Base-by-base conservation (phyloP, 345 rosid genomes). In the Nasturtium officinale region DNA sequence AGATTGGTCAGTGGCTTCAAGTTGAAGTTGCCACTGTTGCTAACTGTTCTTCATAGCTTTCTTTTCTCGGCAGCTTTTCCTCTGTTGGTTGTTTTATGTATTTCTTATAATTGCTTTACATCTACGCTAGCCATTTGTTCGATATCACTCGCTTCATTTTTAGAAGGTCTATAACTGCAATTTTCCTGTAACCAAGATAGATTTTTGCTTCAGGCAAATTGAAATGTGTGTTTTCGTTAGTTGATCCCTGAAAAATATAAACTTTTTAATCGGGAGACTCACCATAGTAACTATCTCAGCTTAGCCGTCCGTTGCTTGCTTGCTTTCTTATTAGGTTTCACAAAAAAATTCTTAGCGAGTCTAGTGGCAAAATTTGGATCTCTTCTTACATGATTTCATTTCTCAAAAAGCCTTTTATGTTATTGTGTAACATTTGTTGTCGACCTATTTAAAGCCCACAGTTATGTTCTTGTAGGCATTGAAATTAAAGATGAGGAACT, bases 401-500 rank as follows among this genome's bases (percentile, higher is more conserved):
- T 37, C 37, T 67, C 32, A 65, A 25, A 51, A n/a, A 40, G n/a
- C n/a, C 9, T 21, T 23, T 9, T 0, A 8, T 37, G 18, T 33
- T 48, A 13, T 61, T 60, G 63, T 61, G 66, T 43, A 40, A 4
- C 8, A 18, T 64, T 78, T n/a, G 63, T 76, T 70, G 71, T 69
- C 74, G 62, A 55, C 71, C 78, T 80, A 81, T 78, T 17, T 78
- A 83, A 83, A 50, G 80, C 48, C 67, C 81, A 75, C 68, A 76
- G 79, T 76, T 76, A 66, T 77, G 75, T 72, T 70, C 69, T 77
- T 87, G 78, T 79, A 89, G 95, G 95, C 77, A 85, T 89, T 87
- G 85, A 95, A 75, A 90, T 95, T 17, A 85, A 85, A 61, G 98
- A 95, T n/a, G 87, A 84, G 75, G 92, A 95, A 68, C 90, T 95